Conservation (phyloP, 225 moss, liverwort and hornwort species). For the Polytrichum commune region DNA sequence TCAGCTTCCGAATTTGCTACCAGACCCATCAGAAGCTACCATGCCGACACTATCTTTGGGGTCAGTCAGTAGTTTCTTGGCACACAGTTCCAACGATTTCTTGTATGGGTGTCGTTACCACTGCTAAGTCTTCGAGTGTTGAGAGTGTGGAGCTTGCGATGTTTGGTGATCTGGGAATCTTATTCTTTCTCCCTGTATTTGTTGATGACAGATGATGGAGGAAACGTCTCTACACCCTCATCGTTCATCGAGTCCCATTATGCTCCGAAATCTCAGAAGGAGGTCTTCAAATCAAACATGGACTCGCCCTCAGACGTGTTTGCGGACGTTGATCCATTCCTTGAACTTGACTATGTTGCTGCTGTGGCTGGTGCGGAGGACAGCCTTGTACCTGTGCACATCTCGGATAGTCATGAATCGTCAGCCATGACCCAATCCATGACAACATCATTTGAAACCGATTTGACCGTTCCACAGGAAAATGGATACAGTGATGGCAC, state of each 20-base stretch:
- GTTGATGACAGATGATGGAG: constrained; percentile 2
- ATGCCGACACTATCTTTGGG: no score
- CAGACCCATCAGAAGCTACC: no score
- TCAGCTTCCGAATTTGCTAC: no score
- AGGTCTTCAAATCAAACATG: constrained; percentile 39
- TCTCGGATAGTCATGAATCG: constrained; percentile 27
- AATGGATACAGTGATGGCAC: constrained; percentile 56
- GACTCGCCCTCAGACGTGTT: constrained; percentile 61
- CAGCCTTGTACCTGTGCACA: constrained; percentile 80
- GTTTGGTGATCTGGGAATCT: not conserved
- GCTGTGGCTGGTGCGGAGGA: constrained; percentile 64
- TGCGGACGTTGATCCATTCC: constrained; percentile 73
- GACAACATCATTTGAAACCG: constrained; percentile 58
- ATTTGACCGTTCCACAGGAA: constrained; percentile 43
- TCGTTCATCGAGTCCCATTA: constrained; percentile 19
- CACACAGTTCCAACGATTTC: no score
- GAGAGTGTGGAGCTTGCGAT: not conserved
- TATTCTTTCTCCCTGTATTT: no score
- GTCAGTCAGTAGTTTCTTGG: no score
- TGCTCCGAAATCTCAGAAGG: constrained; percentile 43
- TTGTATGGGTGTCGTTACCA: no score
- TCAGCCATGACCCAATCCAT: constrained; percentile 38
- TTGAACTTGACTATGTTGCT: constrained; percentile 71
- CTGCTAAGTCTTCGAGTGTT: no score
- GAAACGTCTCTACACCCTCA: not conserved